These are phyloP conservation scores for Oligophagozyma castellii DNA, from an alignment of 1,139 yeast species.

Conservation along the genomic window DNA sequence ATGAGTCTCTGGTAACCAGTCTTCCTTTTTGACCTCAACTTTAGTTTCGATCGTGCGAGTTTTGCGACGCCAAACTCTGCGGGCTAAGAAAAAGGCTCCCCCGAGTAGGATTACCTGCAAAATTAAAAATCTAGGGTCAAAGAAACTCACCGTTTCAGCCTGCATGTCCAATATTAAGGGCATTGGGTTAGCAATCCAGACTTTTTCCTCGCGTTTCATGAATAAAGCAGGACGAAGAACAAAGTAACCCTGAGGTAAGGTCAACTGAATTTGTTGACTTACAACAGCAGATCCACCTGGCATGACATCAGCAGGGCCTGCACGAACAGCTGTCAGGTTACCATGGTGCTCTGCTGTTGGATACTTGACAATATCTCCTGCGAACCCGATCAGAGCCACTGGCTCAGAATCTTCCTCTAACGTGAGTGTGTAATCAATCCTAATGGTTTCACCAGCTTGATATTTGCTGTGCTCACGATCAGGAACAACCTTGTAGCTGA, in stretches of 20 bases:
- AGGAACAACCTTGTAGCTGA: too few species aligned
- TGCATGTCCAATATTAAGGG: constrained; percentile 43
- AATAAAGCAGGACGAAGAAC: constrained; percentile 47
- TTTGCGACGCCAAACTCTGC: too few species aligned
- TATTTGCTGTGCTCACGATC: constrained; percentile 19
- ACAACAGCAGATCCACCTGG: constrained; percentile 38
- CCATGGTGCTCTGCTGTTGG: constrained; percentile 26
- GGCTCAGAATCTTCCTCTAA: constrained; percentile 43
- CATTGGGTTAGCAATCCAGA: constrained; percentile 45
- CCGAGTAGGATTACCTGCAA: constrained; percentile 42
- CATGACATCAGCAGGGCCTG: constrained; percentile 47
- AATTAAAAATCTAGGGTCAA: constrained; percentile 59
- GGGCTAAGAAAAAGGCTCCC: too few species aligned
- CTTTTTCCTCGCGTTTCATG: constrained; percentile 37
- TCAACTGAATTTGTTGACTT: constrained; percentile 41
- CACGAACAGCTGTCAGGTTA: constrained; percentile 49
- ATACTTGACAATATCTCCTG: constrained; percentile 55
- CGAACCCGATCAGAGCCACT: constrained; percentile 53
- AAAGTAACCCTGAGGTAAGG: constrained; percentile 45
- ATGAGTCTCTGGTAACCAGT: constrained; percentile 48
- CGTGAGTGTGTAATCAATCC: constrained; percentile 38
- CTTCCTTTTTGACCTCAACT: too few species aligned
- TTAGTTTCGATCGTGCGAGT: too few species aligned
- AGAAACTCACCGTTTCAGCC: constrained; percentile 57
- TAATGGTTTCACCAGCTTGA: constrained; percentile 35